Conservation (phyloP, 352 stramenopile species). For the Albugo candida region DNA sequence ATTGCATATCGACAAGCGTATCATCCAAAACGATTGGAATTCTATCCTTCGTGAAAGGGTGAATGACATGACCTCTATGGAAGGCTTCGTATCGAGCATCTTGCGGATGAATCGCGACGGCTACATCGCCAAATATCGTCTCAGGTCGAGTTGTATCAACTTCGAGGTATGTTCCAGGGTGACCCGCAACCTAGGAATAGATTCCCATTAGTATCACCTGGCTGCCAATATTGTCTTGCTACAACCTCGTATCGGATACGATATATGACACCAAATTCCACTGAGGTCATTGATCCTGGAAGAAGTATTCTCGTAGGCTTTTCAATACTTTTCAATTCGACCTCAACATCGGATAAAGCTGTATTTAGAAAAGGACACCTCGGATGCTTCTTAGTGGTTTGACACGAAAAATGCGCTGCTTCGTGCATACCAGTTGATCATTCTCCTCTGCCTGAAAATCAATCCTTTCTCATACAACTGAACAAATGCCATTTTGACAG, state of each 20-base stretch:
- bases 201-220: no score
- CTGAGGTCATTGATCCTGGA: slow-evolving; percentile 39
- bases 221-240: neutral
- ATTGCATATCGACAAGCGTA: slow-evolving; percentile 95
- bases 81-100: slow-evolving; percentile 88
- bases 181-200: slow-evolving; percentile 20
- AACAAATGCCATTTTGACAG: slow-evolving; percentile 48
- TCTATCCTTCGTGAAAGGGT: slow-evolving; percentile 79
- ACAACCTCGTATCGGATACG: slow-evolving; percentile 49
- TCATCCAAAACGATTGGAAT: slow-evolving; percentile 93
- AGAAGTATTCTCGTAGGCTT: slow-evolving; percentile 50
- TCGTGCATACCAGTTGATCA: slow-evolving; percentile 96
- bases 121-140: slow-evolving; percentile 97
- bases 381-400: neutral
- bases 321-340: slow-evolving; percentile 95
- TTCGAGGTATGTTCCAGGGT: slow-evolving; percentile 44
- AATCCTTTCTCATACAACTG: slow-evolving; percentile 93
- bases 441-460: slow-evolving; percentile 88
- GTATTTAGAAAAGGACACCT: slow-evolving; percentile 86
- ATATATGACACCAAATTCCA: slow-evolving; percentile 78
- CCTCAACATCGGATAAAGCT: slow-evolving; percentile 92
- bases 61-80: slow-evolving; percentile 89
- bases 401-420: neutral
- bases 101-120: slow-evolving; percentile 93
- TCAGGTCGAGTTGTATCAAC: slow-evolving; percentile 96